Evolutionary conservation across 2,329 filamentous ascomycete genomes (phyloP).

Genomic region (Dactylellina drechsleri): DNA sequence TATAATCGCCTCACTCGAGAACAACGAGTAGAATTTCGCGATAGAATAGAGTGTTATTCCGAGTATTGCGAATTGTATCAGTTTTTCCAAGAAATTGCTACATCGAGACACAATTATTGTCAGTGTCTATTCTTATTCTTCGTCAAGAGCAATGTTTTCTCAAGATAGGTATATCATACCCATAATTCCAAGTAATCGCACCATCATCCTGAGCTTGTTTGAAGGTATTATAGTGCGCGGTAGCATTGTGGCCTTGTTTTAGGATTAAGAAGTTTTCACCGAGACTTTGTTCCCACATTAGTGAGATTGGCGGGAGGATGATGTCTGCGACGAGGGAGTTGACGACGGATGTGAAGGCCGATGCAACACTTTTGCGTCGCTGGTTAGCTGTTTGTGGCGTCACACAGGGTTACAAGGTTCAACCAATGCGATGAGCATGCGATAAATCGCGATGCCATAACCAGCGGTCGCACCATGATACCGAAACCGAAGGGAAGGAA

Average conservation of each 20-base stretch:
- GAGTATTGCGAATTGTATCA: constrained; percentile 74
- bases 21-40: constrained; percentile 71
- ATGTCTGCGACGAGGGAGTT: constrained; percentile 78
- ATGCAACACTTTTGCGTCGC: constrained; percentile 68
- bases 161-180: constrained; percentile 62
- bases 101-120: neutral
- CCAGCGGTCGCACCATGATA: neutral
- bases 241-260: constrained; percentile 67
- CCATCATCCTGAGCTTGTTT: constrained; percentile 75
- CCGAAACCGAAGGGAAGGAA: neutral
- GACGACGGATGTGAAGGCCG: constrained; percentile 76
- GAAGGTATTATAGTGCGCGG: constrained; percentile 75
- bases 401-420: constrained; percentile 21
- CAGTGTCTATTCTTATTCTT: too few relatives aligned
- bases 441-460: too few relatives aligned
- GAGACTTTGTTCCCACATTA: constrained; percentile 76
- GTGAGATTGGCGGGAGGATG: constrained; percentile 74
- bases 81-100: constrained; percentile 71
- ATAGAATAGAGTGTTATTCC: constrained; percentile 74
- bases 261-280: constrained; percentile 79
- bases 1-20: constrained; percentile 74
- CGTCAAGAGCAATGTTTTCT: too few relatives aligned
- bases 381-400: constrained; percentile 37
- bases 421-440: neutral
- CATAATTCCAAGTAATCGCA: constrained; percentile 77